A percentile compares a stretch with the other conserved stretches of the same genome.
Evolutionary conservation across 148 eudicot genomes (phyloP).

Genomic region (Spergularia marina): DNA sequence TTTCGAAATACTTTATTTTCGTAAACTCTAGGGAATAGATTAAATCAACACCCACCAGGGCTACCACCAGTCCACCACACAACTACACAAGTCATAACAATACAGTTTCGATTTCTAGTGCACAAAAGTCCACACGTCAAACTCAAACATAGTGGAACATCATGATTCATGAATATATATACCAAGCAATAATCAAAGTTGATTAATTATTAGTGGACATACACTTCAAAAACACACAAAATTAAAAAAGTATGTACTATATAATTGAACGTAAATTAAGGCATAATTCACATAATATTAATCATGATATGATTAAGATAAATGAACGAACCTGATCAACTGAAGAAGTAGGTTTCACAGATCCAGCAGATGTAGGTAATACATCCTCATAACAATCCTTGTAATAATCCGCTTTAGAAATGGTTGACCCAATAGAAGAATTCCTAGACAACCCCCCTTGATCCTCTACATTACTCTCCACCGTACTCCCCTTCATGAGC

Average conservation of each 20-base stretch:
- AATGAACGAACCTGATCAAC: constrained; percentile 19
- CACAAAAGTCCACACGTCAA: neutral
- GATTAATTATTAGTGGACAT: neutral
- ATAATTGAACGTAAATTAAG: neutral
- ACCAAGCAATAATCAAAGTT: neutral
- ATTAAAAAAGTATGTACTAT: neutral
- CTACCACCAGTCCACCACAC: too few species aligned
- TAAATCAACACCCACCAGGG: too few species aligned
- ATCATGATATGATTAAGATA: too few species aligned
- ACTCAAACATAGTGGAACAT: neutral
- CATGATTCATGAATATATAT: neutral
- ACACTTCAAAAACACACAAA: neutral
- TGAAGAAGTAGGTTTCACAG: constrained; percentile 7
- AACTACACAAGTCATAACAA: too few species aligned
- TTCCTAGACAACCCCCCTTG: constrained; percentile 27
- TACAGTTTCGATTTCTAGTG: too few species aligned
- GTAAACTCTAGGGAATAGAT: too few species aligned
- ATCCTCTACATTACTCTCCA: constrained; percentile 9
- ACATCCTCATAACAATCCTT: constrained; percentile 22
- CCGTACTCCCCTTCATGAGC: neutral
- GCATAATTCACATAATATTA: neutral
- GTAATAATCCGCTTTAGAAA: neutral
- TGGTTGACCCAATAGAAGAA: constrained; percentile 24
- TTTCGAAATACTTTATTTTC: too few species aligned
- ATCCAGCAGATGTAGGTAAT: constrained; percentile 23